Conservation (phyloP, 2,329 filamentous ascomycete genomes). For the Dothideomycetidae sp. region DNA sequence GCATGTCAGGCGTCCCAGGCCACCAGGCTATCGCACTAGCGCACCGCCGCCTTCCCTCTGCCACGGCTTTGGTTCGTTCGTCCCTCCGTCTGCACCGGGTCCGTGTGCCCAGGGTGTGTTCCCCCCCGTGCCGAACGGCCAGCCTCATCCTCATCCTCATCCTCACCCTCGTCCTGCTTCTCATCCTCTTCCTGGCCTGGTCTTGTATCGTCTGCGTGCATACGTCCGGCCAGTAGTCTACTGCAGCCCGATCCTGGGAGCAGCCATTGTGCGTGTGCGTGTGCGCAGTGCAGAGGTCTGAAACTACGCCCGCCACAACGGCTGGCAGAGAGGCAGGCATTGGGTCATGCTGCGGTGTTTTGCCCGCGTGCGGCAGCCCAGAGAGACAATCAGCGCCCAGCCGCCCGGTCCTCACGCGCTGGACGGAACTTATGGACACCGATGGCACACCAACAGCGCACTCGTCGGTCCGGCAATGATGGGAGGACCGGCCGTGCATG, state of each 20-base stretch:
- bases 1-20: no score
- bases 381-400: not conserved
- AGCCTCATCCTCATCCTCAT: no score
- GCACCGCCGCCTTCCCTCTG: conserved; percentile 6
- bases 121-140: no score
- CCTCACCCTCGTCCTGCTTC: not conserved
- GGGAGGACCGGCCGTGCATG: not conserved
- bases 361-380: no score
- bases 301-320: not conserved
- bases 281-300: not conserved
- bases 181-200: not conserved
- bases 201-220: not conserved
- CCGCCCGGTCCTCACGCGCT: not conserved
- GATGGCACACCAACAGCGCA: no score
- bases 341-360: no score
- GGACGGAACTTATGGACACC: not conserved
- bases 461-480: not conserved
- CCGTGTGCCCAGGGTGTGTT: not conserved
- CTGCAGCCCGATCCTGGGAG: no score
- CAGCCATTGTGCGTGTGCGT: not conserved
- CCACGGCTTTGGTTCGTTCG: not conserved
- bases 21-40: conserved; percentile 1
- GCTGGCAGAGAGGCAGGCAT: no score
- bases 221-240: not conserved
- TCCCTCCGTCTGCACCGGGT: not conserved